Conservation (phyloP, 2,329 filamentous ascomycete species). For the Drechslerella coelobrocha region DNA sequence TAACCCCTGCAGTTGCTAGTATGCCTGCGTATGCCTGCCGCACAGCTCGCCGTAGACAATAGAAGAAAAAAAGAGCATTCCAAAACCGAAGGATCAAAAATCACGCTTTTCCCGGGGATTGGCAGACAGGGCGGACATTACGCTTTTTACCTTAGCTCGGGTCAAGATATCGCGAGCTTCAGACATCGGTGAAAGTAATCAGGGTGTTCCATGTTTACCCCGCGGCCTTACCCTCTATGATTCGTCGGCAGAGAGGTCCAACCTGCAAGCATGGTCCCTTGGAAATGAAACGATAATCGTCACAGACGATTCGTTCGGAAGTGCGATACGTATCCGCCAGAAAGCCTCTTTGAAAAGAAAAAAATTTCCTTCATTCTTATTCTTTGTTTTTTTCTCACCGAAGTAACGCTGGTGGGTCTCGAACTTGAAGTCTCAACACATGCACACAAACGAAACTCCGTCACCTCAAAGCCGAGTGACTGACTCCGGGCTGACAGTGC, state of each 20-base stretch:
- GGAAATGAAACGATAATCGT: constrained; percentile 50
- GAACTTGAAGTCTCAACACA: constrained; percentile 28
- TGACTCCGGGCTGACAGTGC: too few species aligned
- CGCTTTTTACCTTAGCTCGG: too few species aligned
- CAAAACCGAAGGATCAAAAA: background rate
- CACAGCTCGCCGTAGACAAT: too few species aligned
- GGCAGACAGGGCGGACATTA: too few species aligned
- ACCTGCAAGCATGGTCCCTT: constrained; percentile 35
- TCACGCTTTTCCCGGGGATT: too few species aligned
- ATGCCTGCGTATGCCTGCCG: too few species aligned
- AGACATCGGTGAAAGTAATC: constrained; percentile 23
- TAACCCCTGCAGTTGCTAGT: constrained; percentile 9
- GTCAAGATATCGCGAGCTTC: constrained; percentile 30
- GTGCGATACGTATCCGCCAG: constrained; percentile 47
- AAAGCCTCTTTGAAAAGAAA: constrained; percentile 18
- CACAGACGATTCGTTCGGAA: constrained; percentile 49
- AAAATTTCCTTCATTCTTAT: constrained; percentile 13
- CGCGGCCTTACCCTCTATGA: constrained; percentile 32
- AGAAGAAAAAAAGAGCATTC: background rate
- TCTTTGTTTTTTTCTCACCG: background rate
- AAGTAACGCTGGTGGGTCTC: constrained; percentile 37
- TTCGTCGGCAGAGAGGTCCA: constrained; percentile 29
- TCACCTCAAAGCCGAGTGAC: too few species aligned
- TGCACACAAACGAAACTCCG: too few species aligned
- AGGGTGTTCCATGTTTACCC: constrained; percentile 48